phyloP scores from a whole-genome alignment of 306 rosid genomes.

The Medicago ruthenica region DNA sequence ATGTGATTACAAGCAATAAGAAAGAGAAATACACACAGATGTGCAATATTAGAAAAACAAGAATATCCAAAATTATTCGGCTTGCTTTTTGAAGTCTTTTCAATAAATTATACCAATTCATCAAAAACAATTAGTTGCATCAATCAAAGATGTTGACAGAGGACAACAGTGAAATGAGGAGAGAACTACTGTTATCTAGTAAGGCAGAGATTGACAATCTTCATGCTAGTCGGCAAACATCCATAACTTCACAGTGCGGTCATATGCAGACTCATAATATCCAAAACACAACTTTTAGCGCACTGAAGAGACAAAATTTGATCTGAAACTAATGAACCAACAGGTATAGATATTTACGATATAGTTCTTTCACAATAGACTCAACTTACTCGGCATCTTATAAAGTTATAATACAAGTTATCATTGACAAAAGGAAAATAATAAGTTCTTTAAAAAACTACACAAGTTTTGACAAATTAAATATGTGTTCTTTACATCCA shows the following conservation, averaged over 20 bases:
- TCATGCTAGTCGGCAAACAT: conserved; percentile 26
- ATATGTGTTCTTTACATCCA: neutral
- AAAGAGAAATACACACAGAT: conserved; percentile 26
- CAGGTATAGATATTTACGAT: conserved; percentile 5
- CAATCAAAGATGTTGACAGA: neutral
- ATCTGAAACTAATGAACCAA: neutral
- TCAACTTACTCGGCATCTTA: neutral
- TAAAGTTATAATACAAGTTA: neutral
- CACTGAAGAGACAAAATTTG: conserved; percentile 12
- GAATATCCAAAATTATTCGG: neutral
- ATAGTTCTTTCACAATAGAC: neutral
- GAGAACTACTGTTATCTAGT: neutral
- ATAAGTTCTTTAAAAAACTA: neutral
- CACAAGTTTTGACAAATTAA: neutral
- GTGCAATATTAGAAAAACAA: conserved; percentile 25
- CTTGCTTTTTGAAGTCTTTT: conserved; percentile 7
- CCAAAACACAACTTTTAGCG: conserved; percentile 32
- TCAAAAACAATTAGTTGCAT: conserved; percentile 24
- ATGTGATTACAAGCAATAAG: conserved; percentile 9
- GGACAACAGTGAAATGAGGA: conserved; percentile 12
- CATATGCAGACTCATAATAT: conserved; percentile 24
- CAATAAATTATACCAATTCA: conserved; percentile 5
- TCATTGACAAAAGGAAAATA: conserved; percentile 15
- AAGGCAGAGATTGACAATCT: conserved; percentile 15
- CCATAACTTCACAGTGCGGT: conserved; percentile 24